Evolutionary conservation across 345 rosid species (phyloP).

Genomic region (Populus ilicifolia): DNA sequence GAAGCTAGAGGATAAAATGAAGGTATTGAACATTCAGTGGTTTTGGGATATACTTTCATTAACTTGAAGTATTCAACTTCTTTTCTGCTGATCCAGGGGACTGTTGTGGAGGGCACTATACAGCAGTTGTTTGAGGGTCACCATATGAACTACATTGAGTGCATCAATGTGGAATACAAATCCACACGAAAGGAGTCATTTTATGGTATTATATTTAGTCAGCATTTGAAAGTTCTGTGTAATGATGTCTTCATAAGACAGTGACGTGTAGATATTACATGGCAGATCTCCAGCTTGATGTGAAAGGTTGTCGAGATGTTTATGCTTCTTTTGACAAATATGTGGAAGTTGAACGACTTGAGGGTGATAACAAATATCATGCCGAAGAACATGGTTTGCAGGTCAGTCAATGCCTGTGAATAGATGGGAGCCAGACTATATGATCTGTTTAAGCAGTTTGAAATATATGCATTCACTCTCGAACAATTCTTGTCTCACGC

Average conservation of each 20-base stretch:
- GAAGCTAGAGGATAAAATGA: conserved; percentile 98
- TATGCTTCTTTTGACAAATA: conserved; percentile 98
- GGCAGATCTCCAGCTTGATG: conserved; percentile 96
- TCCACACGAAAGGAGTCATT: conserved; percentile 95
- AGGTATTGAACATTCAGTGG: conserved; percentile 36
- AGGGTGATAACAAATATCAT: conserved; percentile 95
- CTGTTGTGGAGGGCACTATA: conserved; percentile 97
- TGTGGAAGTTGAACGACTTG: conserved; percentile 94
- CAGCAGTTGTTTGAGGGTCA: conserved; percentile 97
- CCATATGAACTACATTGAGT: conserved; percentile 88
- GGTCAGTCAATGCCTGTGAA: conserved; percentile 40
- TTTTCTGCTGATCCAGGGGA: conserved; percentile 48
- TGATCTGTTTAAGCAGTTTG: neutral
- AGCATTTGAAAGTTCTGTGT: neutral
- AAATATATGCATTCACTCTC: neutral
- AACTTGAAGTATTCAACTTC: conserved; percentile 5
- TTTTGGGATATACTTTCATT: neutral
- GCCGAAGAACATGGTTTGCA: conserved; percentile 88
- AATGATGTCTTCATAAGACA: neutral
- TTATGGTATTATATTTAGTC: conserved; percentile 56
- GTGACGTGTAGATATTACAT: conserved; percentile 5
- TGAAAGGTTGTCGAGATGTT: conserved; percentile 94
- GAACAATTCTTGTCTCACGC: neutral
- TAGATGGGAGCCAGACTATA: neutral
- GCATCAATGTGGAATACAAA: conserved; percentile 91